Conservation (phyloP, 1,284 basidiomycete genomes). For the Rhodotorula sp. region DNA sequence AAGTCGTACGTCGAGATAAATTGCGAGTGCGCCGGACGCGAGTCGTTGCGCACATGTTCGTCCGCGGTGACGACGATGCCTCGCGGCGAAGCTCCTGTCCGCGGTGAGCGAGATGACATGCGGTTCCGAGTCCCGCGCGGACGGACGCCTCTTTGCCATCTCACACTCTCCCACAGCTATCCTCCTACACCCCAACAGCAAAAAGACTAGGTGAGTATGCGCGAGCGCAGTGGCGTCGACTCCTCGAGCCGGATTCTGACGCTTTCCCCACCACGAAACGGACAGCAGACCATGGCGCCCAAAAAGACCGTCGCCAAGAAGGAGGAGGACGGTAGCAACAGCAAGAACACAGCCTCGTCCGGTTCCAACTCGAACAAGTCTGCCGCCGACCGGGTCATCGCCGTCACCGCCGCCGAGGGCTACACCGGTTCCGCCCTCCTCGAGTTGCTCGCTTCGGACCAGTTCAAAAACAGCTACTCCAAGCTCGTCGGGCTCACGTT, state of each 20-base stretch:
- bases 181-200: too few species aligned
- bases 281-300: not conserved
- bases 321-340: not conserved
- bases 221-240: not conserved
- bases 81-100: not conserved
- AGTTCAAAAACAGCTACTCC: not conserved
- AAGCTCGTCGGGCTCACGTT: slow-evolving; percentile 19
- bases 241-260: too few species aligned
- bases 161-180: too few species aligned
- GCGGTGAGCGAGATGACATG: not conserved
- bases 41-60: too few species aligned
- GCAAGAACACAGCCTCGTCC: not conserved
- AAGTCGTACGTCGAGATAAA: too few species aligned
- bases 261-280: too few species aligned
- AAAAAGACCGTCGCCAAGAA: not conserved
- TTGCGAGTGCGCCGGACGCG: too few species aligned
- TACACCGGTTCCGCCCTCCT: slow-evolving; percentile 13
- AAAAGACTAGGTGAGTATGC: too few species aligned
- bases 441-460: slow-evolving; percentile 13
- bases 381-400: slow-evolving; percentile 1
- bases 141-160: too few species aligned
- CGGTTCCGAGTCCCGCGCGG: not conserved
- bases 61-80: not conserved
- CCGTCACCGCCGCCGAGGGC: slow-evolving; percentile 7
- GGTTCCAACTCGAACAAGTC: not conserved